Evolutionary conservation across 345 rosid species (phyloP).

Genomic region (Eucalyptus curtisii): DNA sequence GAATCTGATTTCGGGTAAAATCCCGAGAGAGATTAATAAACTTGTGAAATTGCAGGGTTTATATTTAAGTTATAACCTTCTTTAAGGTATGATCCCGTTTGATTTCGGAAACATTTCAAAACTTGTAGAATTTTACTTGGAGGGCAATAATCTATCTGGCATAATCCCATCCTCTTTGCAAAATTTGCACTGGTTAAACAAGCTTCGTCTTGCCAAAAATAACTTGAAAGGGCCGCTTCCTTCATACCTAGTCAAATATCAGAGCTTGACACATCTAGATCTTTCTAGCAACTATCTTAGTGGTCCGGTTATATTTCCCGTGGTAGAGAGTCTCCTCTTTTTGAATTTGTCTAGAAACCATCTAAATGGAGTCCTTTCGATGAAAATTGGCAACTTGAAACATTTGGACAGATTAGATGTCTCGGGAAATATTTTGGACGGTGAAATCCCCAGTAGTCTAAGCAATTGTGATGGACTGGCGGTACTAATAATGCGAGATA

Average conservation of each 20-base stretch:
- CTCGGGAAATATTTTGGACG: neutral
- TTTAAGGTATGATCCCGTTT: accelerated
- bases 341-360: neutral
- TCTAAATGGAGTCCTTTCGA: neutral
- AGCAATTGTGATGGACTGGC: neutral
- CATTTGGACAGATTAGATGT: neutral
- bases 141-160: neutral
- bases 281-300: neutral
- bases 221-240: neutral
- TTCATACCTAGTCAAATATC: neutral
- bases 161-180: neutral
- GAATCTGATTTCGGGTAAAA: neutral
- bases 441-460: neutral
- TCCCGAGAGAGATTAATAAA: constrained; percentile 3
- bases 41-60: neutral
- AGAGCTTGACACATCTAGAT: neutral
- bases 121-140: accelerated
- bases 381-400: neutral
- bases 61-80: neutral
- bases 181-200: neutral
- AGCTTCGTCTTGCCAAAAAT: accelerated
- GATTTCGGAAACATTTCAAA: neutral
- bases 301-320: neutral
- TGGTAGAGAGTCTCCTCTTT: neutral
- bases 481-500: neutral